Conservation (phyloP, 1,139 yeast species). For the Candida pseudoviswanathii region DNA sequence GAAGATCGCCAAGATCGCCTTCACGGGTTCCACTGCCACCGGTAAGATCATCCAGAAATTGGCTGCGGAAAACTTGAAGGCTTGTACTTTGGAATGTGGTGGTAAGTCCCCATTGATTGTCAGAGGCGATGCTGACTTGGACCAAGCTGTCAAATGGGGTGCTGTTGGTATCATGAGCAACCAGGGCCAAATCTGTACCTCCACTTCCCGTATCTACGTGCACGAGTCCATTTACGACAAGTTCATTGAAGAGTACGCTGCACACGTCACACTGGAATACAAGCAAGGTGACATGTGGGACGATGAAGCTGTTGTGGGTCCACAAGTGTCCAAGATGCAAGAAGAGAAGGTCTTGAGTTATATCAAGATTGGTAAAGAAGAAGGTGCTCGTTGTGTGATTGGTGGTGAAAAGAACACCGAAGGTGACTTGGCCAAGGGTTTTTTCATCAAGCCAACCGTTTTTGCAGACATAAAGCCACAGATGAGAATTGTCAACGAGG, state of each 20-base stretch:
- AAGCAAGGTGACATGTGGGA: slow-evolving; percentile 62
- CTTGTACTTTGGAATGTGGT: slow-evolving; percentile 88
- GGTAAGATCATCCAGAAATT: slow-evolving; percentile 60
- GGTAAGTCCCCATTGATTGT: slow-evolving; percentile 81
- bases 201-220: slow-evolving; percentile 48
- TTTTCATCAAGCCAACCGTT: slow-evolving; percentile 54
- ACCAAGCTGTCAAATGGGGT: slow-evolving; percentile 82
- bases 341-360: slow-evolving; percentile 58
- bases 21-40: slow-evolving; percentile 65
- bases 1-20: slow-evolving; percentile 65
- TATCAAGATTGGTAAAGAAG: slow-evolving; percentile 54
- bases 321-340: slow-evolving; percentile 73
- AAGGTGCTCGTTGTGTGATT: slow-evolving; percentile 53
- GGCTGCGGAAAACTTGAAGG: slow-evolving; percentile 65
- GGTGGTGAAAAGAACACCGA: slow-evolving; percentile 49
- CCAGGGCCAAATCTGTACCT: slow-evolving; percentile 55
- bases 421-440: slow-evolving; percentile 45
- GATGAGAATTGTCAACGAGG: slow-evolving; percentile 58
- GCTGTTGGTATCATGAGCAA: slow-evolving; percentile 82
- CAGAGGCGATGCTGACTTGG: slow-evolving; percentile 75
- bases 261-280: slow-evolving; percentile 44
- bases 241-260: slow-evolving; percentile 49
- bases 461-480: slow-evolving; percentile 54
- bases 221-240: slow-evolving; percentile 46
- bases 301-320: slow-evolving; percentile 67